Base-by-base conservation (phyloP, 345 rosid genomes). In the Aegle marmelos region DNA sequence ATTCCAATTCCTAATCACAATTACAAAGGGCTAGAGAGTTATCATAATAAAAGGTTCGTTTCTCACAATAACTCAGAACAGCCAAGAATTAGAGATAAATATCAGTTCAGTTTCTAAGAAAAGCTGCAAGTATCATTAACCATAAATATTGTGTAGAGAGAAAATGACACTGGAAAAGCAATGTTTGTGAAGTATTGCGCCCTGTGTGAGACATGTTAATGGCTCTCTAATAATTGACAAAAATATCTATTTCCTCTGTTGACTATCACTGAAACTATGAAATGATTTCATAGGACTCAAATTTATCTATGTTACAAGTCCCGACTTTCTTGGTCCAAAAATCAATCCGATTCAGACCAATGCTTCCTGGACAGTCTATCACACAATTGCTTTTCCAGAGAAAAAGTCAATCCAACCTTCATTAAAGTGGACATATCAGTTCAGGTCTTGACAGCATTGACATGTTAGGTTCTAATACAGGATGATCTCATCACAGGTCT, bases 401-500 rank as follows among this genome's bases (percentile, higher is more conserved):
- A 25, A 19, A 39, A 67, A 7, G 63, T 57, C 17, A 13, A 45
- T 45, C 50, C 0, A 57, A 64, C 73, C 66, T 39, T 36, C 21
- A 27, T 34, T 59, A 27, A 73, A 73, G 72, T 21, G 27, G 22
- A 77, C 57, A n/a, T 64, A 76, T 0, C 17, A 31, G 25, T 25
- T 73, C 68, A 28, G 54, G 56, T 72, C 76, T 67, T 14, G 57
- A 37, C 41, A 65, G 75, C 4, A 37, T 36, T 7, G 72, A 78
- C 73, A 58, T 28, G 36, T 53, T 6, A 28, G 16, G 36, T 70
- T 58, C 33, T 58, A 59, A 68, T 58, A 41, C 24, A 41, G 54
- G 37, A 36, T 14, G 30, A 72, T 68, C 69, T 34, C 19, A 74
- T 91, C 88, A 90, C 76, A 82, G 83, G 87, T 93, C 97, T 4